Conservation (phyloP, 2,329 filamentous ascomycete genomes). For the Fusarium sp. region DNA sequence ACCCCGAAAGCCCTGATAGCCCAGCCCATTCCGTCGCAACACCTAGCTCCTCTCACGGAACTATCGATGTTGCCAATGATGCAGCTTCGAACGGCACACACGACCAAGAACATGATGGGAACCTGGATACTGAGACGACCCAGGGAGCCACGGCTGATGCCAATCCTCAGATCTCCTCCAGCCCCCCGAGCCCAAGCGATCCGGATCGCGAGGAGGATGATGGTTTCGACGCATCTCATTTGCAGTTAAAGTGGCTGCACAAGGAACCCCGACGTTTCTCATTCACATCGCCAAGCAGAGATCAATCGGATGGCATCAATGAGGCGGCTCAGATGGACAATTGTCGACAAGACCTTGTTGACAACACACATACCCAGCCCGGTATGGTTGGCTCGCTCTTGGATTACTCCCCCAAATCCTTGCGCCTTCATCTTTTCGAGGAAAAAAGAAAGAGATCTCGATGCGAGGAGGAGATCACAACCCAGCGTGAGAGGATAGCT, state of each 20-base stretch:
- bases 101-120: not conserved
- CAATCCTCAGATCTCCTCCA: not conserved
- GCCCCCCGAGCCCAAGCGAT: not conserved
- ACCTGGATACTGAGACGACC: not conserved
- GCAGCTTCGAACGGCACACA: not conserved
- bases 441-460: not conserved
- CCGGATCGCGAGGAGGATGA: not conserved
- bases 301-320: not conserved
- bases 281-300: not conserved
- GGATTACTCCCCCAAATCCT: not conserved
- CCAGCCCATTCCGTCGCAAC: not conserved
- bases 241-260: not conserved
- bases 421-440: not conserved
- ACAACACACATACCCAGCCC: not conserved
- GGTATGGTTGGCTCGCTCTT: rapidly evolving
- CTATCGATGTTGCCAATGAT: not conserved
- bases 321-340: not conserved
- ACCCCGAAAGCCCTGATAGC: not conserved
- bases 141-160: not conserved
- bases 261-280: not conserved
- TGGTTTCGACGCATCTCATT: not conserved
- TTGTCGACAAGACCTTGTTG: not conserved
- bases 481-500: not conserved
- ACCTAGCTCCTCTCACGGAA: not conserved
- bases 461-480: not conserved